Evolutionary conservation across 164 flowering plant species (phyloP).

Genomic region (Vitis labrusca): DNA sequence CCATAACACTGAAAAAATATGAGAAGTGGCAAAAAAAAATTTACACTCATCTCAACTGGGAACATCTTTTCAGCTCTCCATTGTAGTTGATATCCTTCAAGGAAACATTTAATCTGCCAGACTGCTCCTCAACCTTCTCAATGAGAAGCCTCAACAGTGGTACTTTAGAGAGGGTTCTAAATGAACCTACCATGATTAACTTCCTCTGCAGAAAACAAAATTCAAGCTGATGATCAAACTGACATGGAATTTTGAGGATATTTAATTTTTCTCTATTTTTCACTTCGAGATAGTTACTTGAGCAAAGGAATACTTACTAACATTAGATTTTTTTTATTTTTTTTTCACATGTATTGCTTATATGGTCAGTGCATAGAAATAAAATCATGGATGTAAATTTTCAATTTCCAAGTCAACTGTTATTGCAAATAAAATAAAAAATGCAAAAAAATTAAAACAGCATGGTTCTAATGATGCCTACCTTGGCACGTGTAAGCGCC

Average conservation of each 20-base stretch:
- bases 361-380: too few species aligned
- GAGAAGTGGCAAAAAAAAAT: not conserved
- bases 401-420: not conserved
- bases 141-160: slow-evolving; percentile 87
- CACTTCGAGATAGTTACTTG: too few species aligned
- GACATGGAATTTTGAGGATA: not conserved
- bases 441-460: not conserved
- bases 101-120: slow-evolving; percentile 52
- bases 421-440: not conserved
- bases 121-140: slow-evolving; percentile 78
- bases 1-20: too few species aligned
- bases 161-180: slow-evolving; percentile 76
- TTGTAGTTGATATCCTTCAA: slow-evolving; percentile 44
- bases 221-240: not conserved
- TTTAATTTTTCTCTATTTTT: too few species aligned
- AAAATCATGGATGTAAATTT: not conserved
- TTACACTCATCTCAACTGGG: slow-evolving; percentile 24
- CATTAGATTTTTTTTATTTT: too few species aligned
- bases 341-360: too few species aligned
- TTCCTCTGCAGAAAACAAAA: slow-evolving; percentile 63
- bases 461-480: slow-evolving; percentile 15
- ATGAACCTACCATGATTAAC: slow-evolving; percentile 94
- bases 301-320: too few species aligned
- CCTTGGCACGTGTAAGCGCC: slow-evolving; percentile 97
- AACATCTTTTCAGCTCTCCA: slow-evolving; percentile 53